Percentiles rank a stretch among this genome's conserved stretches.
Evolutionary conservation across 331 rosid species (phyloP).

Genomic region (Spiraea crenata): DNA sequence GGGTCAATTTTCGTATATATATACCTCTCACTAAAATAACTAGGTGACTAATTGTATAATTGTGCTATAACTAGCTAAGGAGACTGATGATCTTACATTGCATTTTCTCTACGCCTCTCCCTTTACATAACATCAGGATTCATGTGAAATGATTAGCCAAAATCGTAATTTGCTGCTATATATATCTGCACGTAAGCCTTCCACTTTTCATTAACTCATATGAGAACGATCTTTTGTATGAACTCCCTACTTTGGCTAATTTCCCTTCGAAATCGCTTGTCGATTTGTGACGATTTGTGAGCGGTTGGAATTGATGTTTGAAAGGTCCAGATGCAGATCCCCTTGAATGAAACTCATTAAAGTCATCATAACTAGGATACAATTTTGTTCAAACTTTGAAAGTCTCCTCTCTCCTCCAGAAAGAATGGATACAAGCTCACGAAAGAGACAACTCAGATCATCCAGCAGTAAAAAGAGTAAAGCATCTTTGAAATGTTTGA

Average conservation of each 20-base stretch:
- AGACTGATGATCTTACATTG: neutral
- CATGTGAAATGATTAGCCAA: conserved; percentile 44
- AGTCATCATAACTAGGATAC: conserved; percentile 38
- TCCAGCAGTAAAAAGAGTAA: neutral
- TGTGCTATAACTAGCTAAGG: neutral
- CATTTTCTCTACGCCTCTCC: conserved; percentile 25
- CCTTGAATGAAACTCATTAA: conserved; percentile 38
- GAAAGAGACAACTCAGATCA: conserved; percentile 33
- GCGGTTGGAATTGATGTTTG: conserved; percentile 42
- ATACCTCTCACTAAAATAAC: neutral
- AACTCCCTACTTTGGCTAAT: conserved; percentile 17
- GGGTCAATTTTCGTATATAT: too few species aligned
- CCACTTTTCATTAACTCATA: conserved; percentile 19
- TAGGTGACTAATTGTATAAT: neutral
- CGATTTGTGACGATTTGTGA: conserved; percentile 28
- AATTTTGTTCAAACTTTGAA: conserved; percentile 34
- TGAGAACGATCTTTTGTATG: conserved; percentile 32
- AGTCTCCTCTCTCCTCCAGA: conserved; percentile 46
- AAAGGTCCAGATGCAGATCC: conserved; percentile 66
- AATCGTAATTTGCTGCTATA: conserved; percentile 34
- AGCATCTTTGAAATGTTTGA: conserved; percentile 37
- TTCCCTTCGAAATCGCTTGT: conserved; percentile 19
- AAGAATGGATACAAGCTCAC: conserved; percentile 41
- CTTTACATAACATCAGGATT: conserved; percentile 18
- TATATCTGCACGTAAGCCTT: conserved; percentile 3